Base-by-base conservation (phyloP, 2,329 filamentous ascomycete species). In the Cytospora paraplurivora region DNA sequence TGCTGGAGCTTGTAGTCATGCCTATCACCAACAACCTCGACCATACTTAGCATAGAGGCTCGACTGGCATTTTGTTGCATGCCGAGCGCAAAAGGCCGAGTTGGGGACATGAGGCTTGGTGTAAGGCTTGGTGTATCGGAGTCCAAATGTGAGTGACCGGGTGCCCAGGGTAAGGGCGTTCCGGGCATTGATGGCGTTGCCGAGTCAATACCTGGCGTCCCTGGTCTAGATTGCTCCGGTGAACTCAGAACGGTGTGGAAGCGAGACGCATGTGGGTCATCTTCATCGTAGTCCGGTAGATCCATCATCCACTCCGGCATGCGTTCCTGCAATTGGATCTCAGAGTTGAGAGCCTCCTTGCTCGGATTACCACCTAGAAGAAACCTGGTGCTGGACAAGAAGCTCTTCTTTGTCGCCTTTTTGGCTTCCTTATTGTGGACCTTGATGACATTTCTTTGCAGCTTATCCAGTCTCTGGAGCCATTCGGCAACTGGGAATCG, bases 401-500 rank as follows among this genome's bases (percentile, higher is more conserved):
- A 66, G 37, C 52, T 66, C 35, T 68, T 59, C 60, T 64, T 65
- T 65, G 44, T 59, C 32, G 49, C 54, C 67, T 69, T 71, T 64
- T 68, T 69, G 47, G 70, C 68, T 52, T 74, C 72, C 67, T 75
- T 75, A 49, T 71, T 62, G 67, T 75, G 72, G 44, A 67, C 15
- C 62, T 64, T 68, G 70, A 88, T 88, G 0, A 85, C 79, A 3
- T 80, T 84, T 7, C 76, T 76, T 68, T 88, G 86, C 27, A 89
- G 77, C 51, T 82, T 85, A 66, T 87, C 85, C 11, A 89, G 75
- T 62, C 85, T 84, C 68, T 87, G 83, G 61, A 87, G 80, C 86
- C 86, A 89, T 69, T 88, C 84, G 3, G 83, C 84, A 13, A 89
- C 85, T 13, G 86, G 86, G 74, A 89, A 89, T 34, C 86, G 79